phyloP scores from a whole-genome alignment of 768 basidiomycete species.

The Xanthoconium purpureum region DNA sequence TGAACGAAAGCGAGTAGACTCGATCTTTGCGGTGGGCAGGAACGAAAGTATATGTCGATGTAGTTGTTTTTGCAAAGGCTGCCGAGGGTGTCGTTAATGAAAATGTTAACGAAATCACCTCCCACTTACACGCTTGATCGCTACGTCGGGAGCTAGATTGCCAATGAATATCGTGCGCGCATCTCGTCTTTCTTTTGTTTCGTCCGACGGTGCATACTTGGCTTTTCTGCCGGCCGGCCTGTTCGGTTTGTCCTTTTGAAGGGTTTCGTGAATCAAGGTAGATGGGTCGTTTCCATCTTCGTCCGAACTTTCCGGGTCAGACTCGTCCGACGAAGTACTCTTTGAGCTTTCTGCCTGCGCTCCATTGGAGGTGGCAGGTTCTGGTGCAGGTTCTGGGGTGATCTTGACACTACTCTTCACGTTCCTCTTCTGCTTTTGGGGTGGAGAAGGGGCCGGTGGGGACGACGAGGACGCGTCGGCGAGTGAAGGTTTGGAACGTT shows the following conservation, averaged over 20 bases:
- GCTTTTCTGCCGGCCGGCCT: constrained; percentile 29
- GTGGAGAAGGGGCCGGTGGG: constrained; percentile 19
- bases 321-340: constrained; percentile 17
- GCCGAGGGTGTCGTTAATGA: constrained; percentile 2
- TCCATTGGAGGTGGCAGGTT: neutral
- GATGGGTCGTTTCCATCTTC: constrained; percentile 34
- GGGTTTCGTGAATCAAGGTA: constrained; percentile 62
- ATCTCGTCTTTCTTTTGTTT: constrained; percentile 71
- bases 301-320: constrained; percentile 31
- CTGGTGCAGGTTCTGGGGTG: neutral
- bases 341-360: neutral
- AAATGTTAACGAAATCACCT: neutral
- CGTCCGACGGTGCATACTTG: constrained; percentile 61
- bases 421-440: constrained; percentile 14
- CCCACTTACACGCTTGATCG: constrained; percentile 65
- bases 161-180: constrained; percentile 89
- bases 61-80: constrained; percentile 77
- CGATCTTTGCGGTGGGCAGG: constrained; percentile 76
- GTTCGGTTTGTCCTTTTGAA: constrained; percentile 32
- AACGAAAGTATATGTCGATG: constrained; percentile 71
- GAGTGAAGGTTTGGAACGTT: constrained; percentile 16
- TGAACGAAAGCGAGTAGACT: constrained; percentile 91
- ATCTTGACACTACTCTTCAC: constrained; percentile 4
- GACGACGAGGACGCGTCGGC: constrained; percentile 12
- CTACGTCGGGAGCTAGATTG: constrained; percentile 76